Evolutionary conservation across 2,329 filamentous ascomycete genomes (phyloP).

Genomic region (Simplicillium sp.): DNA sequence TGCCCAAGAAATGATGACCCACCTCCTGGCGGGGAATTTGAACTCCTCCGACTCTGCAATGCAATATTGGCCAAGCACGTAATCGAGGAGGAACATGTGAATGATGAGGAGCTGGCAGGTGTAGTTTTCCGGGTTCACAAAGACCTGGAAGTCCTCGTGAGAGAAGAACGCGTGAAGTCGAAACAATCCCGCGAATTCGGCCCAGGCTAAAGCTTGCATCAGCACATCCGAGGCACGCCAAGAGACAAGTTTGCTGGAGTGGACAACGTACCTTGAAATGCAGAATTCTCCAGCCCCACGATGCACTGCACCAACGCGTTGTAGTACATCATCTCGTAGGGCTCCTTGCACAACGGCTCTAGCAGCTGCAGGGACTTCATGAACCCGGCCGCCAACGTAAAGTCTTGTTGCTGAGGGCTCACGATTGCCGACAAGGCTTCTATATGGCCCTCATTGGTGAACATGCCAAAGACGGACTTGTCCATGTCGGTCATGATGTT

Average conservation of each 20-base stretch:
- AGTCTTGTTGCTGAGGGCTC: slow-evolving; percentile 13
- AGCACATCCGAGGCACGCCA: background rate
- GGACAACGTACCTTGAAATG: slow-evolving; percentile 10
- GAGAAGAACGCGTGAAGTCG: slow-evolving; percentile 9
- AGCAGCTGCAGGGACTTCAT: slow-evolving; percentile 9
- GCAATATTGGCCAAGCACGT: slow-evolving; percentile 14
- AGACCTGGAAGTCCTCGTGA: slow-evolving; percentile 20
- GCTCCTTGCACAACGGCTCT: slow-evolving; percentile 9
- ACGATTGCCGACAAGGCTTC: slow-evolving; percentile 11
- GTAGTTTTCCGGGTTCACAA: slow-evolving; percentile 19
- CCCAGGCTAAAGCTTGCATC: slow-evolving; percentile 10
- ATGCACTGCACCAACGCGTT: slow-evolving; percentile 9
- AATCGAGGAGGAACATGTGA: slow-evolving; percentile 24
- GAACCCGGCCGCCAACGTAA: slow-evolving; percentile 11
- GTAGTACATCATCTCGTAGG: slow-evolving; percentile 11
- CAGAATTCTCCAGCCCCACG: slow-evolving; percentile 7
- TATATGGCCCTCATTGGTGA: slow-evolving; percentile 16
- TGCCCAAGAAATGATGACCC: slow-evolving; percentile 15
- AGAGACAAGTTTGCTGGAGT: background rate
- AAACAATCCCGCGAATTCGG: slow-evolving; percentile 11
- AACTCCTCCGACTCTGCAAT: slow-evolving; percentile 11
- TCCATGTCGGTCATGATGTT: slow-evolving; percentile 11
- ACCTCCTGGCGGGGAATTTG: slow-evolving; percentile 13
- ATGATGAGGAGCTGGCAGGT: slow-evolving; percentile 23
- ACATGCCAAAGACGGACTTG: slow-evolving; percentile 13